These are phyloP conservation scores for Hericium erinaceus DNA, from an alignment of 768 basidiomycete genomes.

Conservation along the genomic window DNA sequence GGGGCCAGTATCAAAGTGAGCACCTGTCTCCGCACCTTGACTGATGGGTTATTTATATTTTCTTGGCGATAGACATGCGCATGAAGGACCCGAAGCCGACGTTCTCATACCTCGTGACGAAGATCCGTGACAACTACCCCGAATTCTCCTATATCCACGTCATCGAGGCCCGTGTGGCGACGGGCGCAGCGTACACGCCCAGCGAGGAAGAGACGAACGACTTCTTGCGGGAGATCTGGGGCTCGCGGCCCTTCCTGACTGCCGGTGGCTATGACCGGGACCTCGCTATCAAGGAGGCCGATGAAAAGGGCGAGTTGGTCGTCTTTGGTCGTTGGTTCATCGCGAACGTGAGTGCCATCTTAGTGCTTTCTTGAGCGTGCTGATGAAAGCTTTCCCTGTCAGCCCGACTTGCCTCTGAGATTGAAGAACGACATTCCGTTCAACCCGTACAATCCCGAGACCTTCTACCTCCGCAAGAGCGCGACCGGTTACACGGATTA, in stretches of 20 bases:
- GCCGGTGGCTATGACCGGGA: constrained; percentile 15
- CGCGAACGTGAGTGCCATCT: constrained; percentile 17
- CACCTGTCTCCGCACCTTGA: not conserved
- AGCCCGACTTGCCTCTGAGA: constrained; percentile 12
- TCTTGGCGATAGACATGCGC: constrained; percentile 3
- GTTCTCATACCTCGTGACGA: constrained; percentile 17
- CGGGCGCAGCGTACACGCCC: not conserved
- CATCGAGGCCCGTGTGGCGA: constrained; percentile 15
- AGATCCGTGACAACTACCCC: constrained; percentile 18
- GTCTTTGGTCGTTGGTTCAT: constrained; percentile 19
- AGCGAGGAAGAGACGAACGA: not conserved
- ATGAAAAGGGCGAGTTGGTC: constrained; percentile 11
- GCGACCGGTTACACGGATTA: constrained; percentile 9
- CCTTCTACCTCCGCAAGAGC: constrained; percentile 9
- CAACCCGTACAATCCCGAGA: constrained; percentile 9
- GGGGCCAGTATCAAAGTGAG: not conserved
- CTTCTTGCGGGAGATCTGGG: constrained; percentile 14
- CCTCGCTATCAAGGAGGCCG: constrained; percentile 9
- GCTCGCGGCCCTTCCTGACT: constrained; percentile 5
- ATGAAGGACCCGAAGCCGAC: constrained; percentile 14
- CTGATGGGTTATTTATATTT: not conserved
- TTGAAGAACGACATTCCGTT: constrained; percentile 7
- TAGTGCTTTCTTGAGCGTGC: not conserved
- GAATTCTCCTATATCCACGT: constrained; percentile 30
- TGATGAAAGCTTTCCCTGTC: not conserved